A percentile compares a stretch with the other conserved stretches of the same genome.
These are phyloP conservation scores for Coprinopsis sp. DNA, from an alignment of 768 basidiomycete genomes.

Conservation along the genomic window DNA sequence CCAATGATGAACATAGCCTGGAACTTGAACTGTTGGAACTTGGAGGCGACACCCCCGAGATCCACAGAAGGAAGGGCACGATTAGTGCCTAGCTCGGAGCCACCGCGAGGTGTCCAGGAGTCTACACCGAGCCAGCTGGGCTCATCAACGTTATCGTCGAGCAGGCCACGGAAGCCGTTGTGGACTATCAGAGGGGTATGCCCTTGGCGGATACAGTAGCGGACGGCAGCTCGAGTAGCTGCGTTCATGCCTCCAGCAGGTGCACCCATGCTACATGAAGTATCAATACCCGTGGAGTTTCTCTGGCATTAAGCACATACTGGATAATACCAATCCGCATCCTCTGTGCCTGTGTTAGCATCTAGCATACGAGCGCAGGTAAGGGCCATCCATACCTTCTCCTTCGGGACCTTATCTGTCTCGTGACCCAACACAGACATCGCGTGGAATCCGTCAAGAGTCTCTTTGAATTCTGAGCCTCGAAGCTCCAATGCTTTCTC, in stretches of 20 bases:
- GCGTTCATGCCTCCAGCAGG: conserved; percentile 99
- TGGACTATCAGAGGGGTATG: conserved; percentile 90
- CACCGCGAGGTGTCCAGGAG: conserved; percentile 92
- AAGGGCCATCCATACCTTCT: conserved; percentile 32
- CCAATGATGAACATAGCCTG: conserved; percentile 86
- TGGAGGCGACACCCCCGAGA: conserved; percentile 83
- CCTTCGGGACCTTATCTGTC: conserved; percentile 43
- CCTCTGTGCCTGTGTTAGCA: conserved; percentile 38
- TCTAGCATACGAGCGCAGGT: background rate
- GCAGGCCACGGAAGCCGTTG: conserved; percentile 93
- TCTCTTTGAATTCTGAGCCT: conserved; percentile 89
- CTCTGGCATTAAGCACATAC: conserved; percentile 40
- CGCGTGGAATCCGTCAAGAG: conserved; percentile 77
- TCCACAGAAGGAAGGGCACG: conserved; percentile 81
- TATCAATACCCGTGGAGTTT: background rate
- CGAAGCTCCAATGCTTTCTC: conserved; percentile 80
- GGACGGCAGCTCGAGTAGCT: conserved; percentile 89
- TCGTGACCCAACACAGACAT: conserved; percentile 60
- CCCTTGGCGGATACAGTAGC: conserved; percentile 89
- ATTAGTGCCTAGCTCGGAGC: conserved; percentile 97
- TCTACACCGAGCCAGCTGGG: conserved; percentile 97
- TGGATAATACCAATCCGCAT: conserved; percentile 82
- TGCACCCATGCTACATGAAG: conserved; percentile 71
- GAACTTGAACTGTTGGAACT: conserved; percentile 82
- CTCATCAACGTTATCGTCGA: conserved; percentile 83